These are phyloP conservation scores for Leishmania turanica DNA, from an alignment of 208 protist genomes.

Conservation along the genomic window DNA sequence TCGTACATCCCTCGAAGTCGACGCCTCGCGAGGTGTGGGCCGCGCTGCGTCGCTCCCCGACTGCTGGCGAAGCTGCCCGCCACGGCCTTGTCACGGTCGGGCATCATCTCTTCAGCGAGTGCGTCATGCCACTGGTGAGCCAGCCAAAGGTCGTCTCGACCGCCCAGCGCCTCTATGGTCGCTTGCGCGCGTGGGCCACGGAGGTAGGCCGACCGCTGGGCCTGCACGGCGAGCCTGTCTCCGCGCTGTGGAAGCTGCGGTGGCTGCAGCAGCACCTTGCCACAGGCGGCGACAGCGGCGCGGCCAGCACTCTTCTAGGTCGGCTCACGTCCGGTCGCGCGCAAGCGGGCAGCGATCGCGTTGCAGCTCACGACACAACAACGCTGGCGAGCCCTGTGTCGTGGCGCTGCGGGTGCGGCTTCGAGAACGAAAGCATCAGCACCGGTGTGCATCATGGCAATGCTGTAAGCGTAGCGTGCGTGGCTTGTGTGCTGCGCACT, in stretches of 20 bases:
- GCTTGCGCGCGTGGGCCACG: slow-evolving; percentile 32
- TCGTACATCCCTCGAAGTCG: slow-evolving; percentile 8
- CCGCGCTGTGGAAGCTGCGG: slow-evolving; percentile 34
- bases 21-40: slow-evolving; percentile 19
- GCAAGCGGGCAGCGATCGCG: too few relatives aligned
- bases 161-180: slow-evolving; percentile 26
- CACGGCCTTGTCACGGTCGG: slow-evolving; percentile 47
- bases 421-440: slow-evolving; percentile 14
- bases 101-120: slow-evolving; percentile 26
- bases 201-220: slow-evolving; percentile 38
- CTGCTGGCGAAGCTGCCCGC: slow-evolving; percentile 17
- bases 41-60: slow-evolving; percentile 7
- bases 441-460: neutral
- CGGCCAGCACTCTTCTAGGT: neutral
- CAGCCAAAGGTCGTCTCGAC: slow-evolving; percentile 9
- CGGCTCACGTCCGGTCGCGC: neutral
- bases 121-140: slow-evolving; percentile 14
- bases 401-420: slow-evolving; percentile 58
- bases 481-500: slow-evolving; percentile 44
- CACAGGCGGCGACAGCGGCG: neutral
- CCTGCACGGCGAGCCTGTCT: slow-evolving; percentile 15
- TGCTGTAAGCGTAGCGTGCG: slow-evolving; percentile 21
- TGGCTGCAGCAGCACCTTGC: slow-evolving; percentile 8
- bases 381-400: too few relatives aligned
- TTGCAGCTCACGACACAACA: neutral